phyloP scores from a whole-genome alignment of 495 filamentous ascomycete genomes.

The Podospora pseudocomata region DNA sequence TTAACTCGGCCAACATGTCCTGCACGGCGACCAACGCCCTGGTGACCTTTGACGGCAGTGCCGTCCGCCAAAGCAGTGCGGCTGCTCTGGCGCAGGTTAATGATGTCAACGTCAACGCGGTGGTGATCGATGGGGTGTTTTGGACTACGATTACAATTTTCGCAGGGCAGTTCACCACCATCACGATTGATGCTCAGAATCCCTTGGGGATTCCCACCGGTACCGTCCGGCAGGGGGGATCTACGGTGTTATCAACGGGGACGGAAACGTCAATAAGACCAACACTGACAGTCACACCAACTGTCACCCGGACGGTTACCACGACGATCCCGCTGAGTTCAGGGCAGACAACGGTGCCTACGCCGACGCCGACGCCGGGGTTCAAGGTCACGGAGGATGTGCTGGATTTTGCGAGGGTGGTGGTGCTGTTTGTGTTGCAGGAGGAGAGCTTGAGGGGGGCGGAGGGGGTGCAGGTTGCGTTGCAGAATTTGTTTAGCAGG shows the following conservation, averaged over 20 bases:
- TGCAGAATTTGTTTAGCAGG: slow-evolving; percentile 53
- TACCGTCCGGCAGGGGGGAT: not conserved
- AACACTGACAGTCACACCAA: slow-evolving; percentile 19
- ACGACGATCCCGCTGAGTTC: slow-evolving; percentile 30
- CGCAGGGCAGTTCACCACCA: slow-evolving; percentile 29
- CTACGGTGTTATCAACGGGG: slow-evolving; percentile 28
- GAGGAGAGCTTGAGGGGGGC: slow-evolving; percentile 50
- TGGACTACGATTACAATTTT: slow-evolving; percentile 40
- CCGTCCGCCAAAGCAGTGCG: slow-evolving; percentile 29
- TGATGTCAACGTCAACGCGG: slow-evolving; percentile 23
- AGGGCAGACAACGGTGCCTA: slow-evolving; percentile 16
- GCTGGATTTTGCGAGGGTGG: slow-evolving; percentile 64
- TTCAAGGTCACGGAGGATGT: slow-evolving; percentile 47
- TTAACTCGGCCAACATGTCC: slow-evolving; percentile 67
- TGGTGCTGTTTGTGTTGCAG: slow-evolving; percentile 61
- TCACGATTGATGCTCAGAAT: slow-evolving; percentile 27
- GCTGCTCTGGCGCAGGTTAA: slow-evolving; percentile 22
- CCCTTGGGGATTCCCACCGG: not conserved
- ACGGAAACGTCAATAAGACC: slow-evolving; percentile 11
- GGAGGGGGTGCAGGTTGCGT: slow-evolving; percentile 50
- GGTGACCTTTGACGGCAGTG: slow-evolving; percentile 67
- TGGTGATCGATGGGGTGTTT: slow-evolving; percentile 28
- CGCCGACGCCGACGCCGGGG: slow-evolving; percentile 25
- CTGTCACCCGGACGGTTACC: slow-evolving; percentile 26
- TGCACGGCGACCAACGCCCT: slow-evolving; percentile 82